Evolutionary conservation across 257 asterid genomes (phyloP), one percentile per base, ranked within the genome.

Genomic region (Ilex aquifolium): DNA sequence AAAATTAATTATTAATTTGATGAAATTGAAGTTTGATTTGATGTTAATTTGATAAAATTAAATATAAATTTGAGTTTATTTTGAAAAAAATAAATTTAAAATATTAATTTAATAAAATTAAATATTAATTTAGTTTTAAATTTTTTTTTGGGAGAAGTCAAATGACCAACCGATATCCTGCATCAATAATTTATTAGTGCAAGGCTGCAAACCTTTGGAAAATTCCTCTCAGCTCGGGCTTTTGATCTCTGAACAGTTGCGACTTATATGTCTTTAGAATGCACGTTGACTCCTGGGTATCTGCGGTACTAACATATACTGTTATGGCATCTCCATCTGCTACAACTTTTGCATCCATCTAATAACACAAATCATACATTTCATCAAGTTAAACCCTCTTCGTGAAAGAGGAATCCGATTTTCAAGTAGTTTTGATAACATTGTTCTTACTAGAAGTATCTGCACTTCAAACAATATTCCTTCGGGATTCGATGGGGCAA

Each of bases 251-350:
- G 77, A 39, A 27, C 78, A 30, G 85, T 87, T 31, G 95, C 91
- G 39, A 60, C 71, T 62, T 78, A 79, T 31, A 93, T 90, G 4
- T 82, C 87, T 59, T 61, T 65, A 3, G 99, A 36, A 92, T 81
- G 49, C 56, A 53, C 10, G 95, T 63, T 7, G 99, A 74, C 76
- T 85, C 99, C 69, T 87, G 80, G 7, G 80, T 74, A 71, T 84
- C 88, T 10, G 13, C 56, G 0, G 85, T 65, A 59, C 78, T 85
- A 39, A 89, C 93, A 42, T 85, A 92, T n/a, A 83, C 97, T 10
- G 90, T 92, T 64, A 92, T 65, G 6, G 97, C 85, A 76, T 89
- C 97, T 17, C 97, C 99, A 77, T 88, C 97, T 4, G 96, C 99
- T 36, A 88, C 99, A 21, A 97, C 95, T 73, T 80, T 92, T 3